Evolutionary conservation across 257 asterid genomes (phyloP).

Genomic region (Catharanthus roseus): DNA sequence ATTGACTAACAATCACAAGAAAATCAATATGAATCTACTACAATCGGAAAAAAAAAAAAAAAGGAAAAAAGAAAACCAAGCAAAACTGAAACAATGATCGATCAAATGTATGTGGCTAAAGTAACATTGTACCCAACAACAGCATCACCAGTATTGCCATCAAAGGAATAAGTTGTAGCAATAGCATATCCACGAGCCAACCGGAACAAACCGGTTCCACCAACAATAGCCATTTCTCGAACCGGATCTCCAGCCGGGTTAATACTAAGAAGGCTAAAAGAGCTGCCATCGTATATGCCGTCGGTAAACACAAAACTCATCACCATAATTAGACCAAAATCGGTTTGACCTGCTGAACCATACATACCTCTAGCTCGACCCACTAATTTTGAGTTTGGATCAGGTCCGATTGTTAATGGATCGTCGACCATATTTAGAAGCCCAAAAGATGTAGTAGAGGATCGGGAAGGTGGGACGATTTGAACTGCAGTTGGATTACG

Average conservation of each 20-base stretch:
- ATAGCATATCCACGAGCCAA: conserved; percentile 70
- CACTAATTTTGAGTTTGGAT: conserved; percentile 37
- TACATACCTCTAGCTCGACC: conserved; percentile 85
- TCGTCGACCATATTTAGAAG: conserved; percentile 56
- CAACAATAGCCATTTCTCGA: conserved; percentile 80
- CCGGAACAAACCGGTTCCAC: conserved; percentile 81
- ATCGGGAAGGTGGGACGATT: conserved; percentile 39
- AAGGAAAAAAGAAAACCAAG: no score
- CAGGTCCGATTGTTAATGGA: conserved; percentile 57
- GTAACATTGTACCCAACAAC: conserved; percentile 60
- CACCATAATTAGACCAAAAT: conserved; percentile 56
- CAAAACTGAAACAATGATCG: background rate
- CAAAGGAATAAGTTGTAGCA: conserved; percentile 40
- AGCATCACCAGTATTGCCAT: conserved; percentile 49
- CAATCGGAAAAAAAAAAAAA: no score
- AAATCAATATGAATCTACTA: no score
- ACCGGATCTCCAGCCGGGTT: conserved; percentile 33
- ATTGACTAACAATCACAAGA: no score
- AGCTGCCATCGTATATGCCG: conserved; percentile 63
- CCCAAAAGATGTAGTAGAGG: conserved; percentile 47
- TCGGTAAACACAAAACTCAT: conserved; percentile 50
- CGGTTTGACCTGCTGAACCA: conserved; percentile 59
- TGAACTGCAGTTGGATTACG: conserved; percentile 44
- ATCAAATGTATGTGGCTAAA: background rate
- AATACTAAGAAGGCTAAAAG: conserved; percentile 60